phyloP scores from a whole-genome alignment of 352 stramenopile genomes.

The Globisporangium viniferum region DNA sequence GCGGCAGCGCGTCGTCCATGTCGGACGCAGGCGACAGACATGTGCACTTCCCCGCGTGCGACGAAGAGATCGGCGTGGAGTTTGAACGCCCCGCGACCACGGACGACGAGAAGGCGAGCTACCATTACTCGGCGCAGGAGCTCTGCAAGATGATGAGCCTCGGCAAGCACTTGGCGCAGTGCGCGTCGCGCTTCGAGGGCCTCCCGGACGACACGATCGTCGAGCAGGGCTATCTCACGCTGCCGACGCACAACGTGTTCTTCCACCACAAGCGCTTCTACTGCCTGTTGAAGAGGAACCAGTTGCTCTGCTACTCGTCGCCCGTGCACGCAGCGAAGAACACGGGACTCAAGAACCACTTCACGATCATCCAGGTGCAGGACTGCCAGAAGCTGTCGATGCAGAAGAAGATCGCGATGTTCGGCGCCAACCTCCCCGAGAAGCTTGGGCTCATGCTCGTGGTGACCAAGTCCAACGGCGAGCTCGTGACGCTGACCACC shows the following conservation, averaged over 20 bases:
- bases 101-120: constrained; percentile 45
- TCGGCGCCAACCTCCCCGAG: constrained; percentile 44
- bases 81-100: constrained; percentile 39
- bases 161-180: constrained; percentile 44
- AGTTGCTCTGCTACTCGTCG: constrained; percentile 46
- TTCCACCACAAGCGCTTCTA: constrained; percentile 67
- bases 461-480: constrained; percentile 62
- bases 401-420: constrained; percentile 61
- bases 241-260: constrained; percentile 49
- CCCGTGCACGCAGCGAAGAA: constrained; percentile 46
- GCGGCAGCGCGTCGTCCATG: constrained; percentile 4
- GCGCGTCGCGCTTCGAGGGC: constrained; percentile 41
- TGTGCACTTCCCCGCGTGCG: constrained; percentile 42
- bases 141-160: constrained; percentile 49
- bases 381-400: constrained; percentile 53
- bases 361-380: constrained; percentile 57
- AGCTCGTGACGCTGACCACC: constrained; percentile 32
- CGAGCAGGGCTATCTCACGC: constrained; percentile 60
- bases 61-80: constrained; percentile 31
- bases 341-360: constrained; percentile 37
- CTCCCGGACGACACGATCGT: constrained; percentile 63
- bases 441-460: constrained; percentile 62
- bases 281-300: constrained; percentile 52
- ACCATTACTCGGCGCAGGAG: constrained; percentile 56
- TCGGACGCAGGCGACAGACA: constrained; percentile 24